Percentiles rank a stretch among this genome's conserved stretches.
These are phyloP conservation scores for Lactifluus volemus DNA, from an alignment of 768 basidiomycete species.

Conservation along the genomic window DNA sequence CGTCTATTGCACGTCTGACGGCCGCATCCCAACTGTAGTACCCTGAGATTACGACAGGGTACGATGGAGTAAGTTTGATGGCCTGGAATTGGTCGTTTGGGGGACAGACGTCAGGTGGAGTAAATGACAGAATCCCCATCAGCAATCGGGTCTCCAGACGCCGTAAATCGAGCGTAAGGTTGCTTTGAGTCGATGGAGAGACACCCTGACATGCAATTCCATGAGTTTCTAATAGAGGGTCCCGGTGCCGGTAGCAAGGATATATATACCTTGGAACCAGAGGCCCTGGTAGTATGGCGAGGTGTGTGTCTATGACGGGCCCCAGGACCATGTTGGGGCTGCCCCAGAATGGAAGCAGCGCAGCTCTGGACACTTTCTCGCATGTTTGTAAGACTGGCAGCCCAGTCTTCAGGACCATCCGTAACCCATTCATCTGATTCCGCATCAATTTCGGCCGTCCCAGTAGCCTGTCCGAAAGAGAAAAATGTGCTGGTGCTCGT, in stretches of 20 bases:
- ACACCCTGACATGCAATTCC: neutral
- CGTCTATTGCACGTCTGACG: conserved; percentile 2
- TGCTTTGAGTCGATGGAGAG: neutral
- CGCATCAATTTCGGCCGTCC: neutral
- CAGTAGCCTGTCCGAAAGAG: neutral
- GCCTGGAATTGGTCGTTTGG: conserved; percentile 8
- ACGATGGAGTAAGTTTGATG: conserved; percentile 2
- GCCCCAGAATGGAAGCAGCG: conserved; percentile 2
- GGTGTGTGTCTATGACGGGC: neutral
- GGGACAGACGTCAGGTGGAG: conserved; percentile 5
- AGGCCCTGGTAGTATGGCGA: neutral
- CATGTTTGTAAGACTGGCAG: conserved; percentile 5
- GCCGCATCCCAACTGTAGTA: conserved; percentile 6
- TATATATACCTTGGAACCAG: conserved; percentile 5
- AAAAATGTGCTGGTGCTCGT: neutral
- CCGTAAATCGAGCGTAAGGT: conserved; percentile 8
- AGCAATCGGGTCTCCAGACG: conserved; percentile 8
- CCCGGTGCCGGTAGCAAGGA: neutral
- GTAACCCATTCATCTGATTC: conserved; percentile 5
- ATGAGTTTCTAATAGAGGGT: neutral
- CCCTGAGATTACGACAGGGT: conserved; percentile 6
- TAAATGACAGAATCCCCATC: conserved; percentile 7
- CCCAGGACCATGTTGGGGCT: neutral
- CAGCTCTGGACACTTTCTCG: conserved; percentile 6
- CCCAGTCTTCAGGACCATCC: conserved; percentile 8